Evolutionary conservation across 805 yeast genomes (phyloP).

Genomic region (Sugiyamaella floridensis): DNA sequence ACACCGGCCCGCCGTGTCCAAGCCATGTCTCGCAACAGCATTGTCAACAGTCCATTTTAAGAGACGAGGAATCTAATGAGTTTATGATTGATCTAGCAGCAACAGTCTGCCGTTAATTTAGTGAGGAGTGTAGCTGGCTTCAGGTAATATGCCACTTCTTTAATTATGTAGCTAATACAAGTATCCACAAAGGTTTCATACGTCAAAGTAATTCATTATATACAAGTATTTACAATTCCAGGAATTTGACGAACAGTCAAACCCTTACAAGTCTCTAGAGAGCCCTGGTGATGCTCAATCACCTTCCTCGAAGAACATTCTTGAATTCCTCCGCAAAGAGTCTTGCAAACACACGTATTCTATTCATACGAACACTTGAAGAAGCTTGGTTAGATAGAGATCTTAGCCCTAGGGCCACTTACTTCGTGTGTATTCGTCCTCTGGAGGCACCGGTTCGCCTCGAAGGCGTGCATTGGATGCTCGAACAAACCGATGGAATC

Average conservation of each 20-base stretch:
- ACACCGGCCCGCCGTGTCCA: conserved; percentile 20
- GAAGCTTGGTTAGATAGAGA: conserved; percentile 1
- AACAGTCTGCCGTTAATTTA: background rate
- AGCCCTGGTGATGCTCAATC: background rate
- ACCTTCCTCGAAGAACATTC: conserved; percentile 13
- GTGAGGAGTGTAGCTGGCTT: background rate
- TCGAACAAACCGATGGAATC: conserved; percentile 21
- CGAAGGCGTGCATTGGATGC: conserved; percentile 16
- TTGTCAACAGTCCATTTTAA: conserved; percentile 27
- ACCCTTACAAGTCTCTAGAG: too few species aligned
- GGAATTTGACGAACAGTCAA: too few species aligned
- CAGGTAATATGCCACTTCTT: too few species aligned
- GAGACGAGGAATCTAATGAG: background rate
- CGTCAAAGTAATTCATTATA: too few species aligned
- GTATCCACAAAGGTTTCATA: too few species aligned
- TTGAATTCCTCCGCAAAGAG: conserved; percentile 19
- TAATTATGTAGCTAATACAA: too few species aligned
- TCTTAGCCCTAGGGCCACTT: background rate
- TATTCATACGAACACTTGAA: conserved; percentile 9
- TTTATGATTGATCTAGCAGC: background rate
- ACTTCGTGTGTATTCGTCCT: conserved; percentile 2
- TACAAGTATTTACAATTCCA: background rate
- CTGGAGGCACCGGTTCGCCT: conserved; percentile 17
- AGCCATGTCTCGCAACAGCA: conserved; percentile 18
- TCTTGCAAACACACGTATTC: conserved; percentile 13